These are phyloP conservation scores for Crucibulum laeve DNA, from an alignment of 768 basidiomycete species.

Conservation along the genomic window DNA sequence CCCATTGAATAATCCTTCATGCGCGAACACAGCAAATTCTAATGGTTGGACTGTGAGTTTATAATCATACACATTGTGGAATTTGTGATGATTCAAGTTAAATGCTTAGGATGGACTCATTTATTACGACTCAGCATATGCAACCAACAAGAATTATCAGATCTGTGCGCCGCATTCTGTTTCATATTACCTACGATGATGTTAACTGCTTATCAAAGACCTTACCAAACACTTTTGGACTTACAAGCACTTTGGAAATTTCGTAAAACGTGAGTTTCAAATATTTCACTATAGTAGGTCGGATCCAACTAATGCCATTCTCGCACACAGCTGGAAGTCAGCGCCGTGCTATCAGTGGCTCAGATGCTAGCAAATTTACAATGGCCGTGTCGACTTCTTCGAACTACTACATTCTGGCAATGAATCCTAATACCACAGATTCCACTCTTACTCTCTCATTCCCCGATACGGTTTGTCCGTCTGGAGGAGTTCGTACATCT, in stretches of 20 bases:
- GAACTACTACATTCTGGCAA: slow-evolving; percentile 25
- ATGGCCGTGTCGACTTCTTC: slow-evolving; percentile 25
- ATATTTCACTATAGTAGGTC: not conserved
- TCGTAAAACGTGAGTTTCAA: slow-evolving; percentile 28
- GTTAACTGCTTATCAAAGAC: slow-evolving; percentile 13
- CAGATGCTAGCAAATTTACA: slow-evolving; percentile 24
- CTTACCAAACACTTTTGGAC: slow-evolving; percentile 34
- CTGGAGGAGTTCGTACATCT: slow-evolving; percentile 23
- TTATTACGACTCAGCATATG: slow-evolving; percentile 37
- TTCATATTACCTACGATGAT: not conserved
- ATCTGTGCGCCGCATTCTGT: slow-evolving; percentile 21
- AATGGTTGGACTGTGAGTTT: slow-evolving; percentile 36
- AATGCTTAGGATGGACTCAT: slow-evolving; percentile 25
- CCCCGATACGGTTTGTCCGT: slow-evolving; percentile 26
- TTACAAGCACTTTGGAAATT: slow-evolving; percentile 36
- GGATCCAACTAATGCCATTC: not conserved
- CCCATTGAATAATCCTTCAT: slow-evolving; percentile 26
- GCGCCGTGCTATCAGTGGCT: slow-evolving; percentile 25
- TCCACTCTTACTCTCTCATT: slow-evolving; percentile 26
- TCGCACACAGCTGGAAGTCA: slow-evolving; percentile 29
- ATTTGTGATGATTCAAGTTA: slow-evolving; percentile 1
- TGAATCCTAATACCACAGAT: slow-evolving; percentile 26
- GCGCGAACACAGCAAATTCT: slow-evolving; percentile 28
- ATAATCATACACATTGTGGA: not conserved
- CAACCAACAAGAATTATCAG: slow-evolving; percentile 29